A percentile compares a stretch with the other conserved stretches of the same genome.
These are phyloP conservation scores for Jaapia argillacea DNA, from an alignment of 768 basidiomycete species.

Conservation along the genomic window DNA sequence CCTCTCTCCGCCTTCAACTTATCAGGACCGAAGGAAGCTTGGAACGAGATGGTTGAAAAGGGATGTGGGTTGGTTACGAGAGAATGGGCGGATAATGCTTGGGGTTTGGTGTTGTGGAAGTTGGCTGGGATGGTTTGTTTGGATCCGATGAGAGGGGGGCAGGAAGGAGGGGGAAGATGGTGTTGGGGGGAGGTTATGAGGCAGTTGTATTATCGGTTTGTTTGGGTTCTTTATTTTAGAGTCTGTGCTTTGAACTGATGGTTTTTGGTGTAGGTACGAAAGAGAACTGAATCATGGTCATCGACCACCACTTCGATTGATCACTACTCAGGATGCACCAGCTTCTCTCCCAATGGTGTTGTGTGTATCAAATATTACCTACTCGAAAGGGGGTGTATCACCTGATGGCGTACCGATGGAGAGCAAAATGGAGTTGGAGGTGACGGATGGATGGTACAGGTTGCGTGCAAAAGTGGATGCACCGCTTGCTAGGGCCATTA, in stretches of 20 bases:
- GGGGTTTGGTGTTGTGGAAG: slow-evolving; percentile 90
- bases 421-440: slow-evolving; percentile 57
- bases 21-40: slow-evolving; percentile 44
- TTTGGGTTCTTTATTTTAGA: slow-evolving; percentile 29
- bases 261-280: slow-evolving; percentile 82
- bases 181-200: slow-evolving; percentile 72
- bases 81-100: slow-evolving; percentile 90
- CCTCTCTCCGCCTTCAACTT: slow-evolving; percentile 10
- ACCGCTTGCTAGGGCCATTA: slow-evolving; percentile 60
- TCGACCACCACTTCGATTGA: slow-evolving; percentile 72
- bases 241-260: slow-evolving; percentile 33
- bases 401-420: slow-evolving; percentile 27
- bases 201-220: slow-evolving; percentile 81
- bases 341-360: slow-evolving; percentile 76
- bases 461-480: slow-evolving; percentile 69
- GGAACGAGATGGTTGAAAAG: slow-evolving; percentile 38
- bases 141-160: slow-evolving; percentile 49
- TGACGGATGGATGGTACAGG: slow-evolving; percentile 98
- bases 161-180: slow-evolving; percentile 51
- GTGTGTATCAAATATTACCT: slow-evolving; percentile 66
- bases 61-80: slow-evolving; percentile 65
- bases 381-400: slow-evolving; percentile 29
- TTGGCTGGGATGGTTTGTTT: slow-evolving; percentile 74
- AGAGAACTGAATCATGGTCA: slow-evolving; percentile 71
- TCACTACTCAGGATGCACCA: slow-evolving; percentile 78